Base-by-base conservation (phyloP, 1,284 basidiomycete species). In the Ceratobasidium sp. region DNA sequence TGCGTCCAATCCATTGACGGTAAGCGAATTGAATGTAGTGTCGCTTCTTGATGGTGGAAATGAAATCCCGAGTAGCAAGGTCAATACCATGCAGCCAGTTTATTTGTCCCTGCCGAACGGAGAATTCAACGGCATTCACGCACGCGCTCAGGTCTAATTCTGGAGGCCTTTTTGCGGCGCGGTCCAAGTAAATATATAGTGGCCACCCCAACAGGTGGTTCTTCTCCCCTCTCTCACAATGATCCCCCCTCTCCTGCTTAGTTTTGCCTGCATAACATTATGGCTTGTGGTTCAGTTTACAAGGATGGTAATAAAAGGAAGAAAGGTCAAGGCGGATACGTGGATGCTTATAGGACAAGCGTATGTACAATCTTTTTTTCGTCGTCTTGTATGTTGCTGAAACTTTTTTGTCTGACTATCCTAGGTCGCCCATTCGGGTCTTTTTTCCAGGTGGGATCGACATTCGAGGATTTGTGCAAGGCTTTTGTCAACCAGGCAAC, bases 401-500 rank as follows among this genome's bases (percentile, higher is more conserved):
- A n/a, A n/a, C n/a, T 16, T 3, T 34, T n/a, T 23, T 28, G 4
- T 3, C 30, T 34, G 1, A 55, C 2, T 23, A 9, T 30, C 23
- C 2, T 32, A 67, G 64, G 32, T 36, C 50, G 8, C 32, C 34
- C 2, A 41, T 50, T 39, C 57, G 57, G 30, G n/a, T 41, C 6
- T 28, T 67, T 14, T 30, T 67, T 18, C 64, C 64, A 14, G 52
- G 48, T 36, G 2, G 23, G 36, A 43, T 32, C n/a, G 21, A 67
- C 43, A 55, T 67, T 18, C 52, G 18, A 5, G 64, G 64, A 28
- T 16, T 55, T 16, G 28, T 67, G 26, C 50, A 67, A 14, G 64
- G 64, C 2, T 53, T 53, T 50, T 50, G 48, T 46, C 61, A 48
- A 34, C 16, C 48, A 3, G 30, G 48, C 39, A 41, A 28, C 28